Percentiles rank a stretch among this genome's conserved stretches.
Evolutionary conservation across 2,329 filamentous ascomycete species (phyloP).

Genomic region (Drechslerella coelobrocha): DNA sequence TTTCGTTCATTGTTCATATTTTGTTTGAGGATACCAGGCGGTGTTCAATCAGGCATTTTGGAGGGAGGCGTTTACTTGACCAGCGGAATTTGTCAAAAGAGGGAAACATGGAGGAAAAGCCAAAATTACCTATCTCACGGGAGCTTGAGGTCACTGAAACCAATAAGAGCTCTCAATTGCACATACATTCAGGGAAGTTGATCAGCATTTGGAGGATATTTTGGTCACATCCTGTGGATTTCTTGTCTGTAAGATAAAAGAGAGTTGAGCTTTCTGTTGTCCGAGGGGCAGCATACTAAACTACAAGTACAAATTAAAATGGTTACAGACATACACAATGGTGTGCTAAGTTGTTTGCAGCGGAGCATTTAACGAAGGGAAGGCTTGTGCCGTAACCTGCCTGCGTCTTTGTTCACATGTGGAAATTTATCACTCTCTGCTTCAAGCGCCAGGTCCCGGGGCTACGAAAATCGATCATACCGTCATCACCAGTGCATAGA

Average conservation of each 20-base stretch:
- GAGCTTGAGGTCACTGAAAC: conserved; percentile 25
- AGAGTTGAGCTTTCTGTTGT: conserved; percentile 48
- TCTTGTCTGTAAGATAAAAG: conserved; percentile 38
- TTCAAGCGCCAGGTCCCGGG: no score
- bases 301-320: conserved; percentile 13
- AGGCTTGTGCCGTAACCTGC: no score
- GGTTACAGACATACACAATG: neutral
- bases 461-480: no score
- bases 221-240: conserved; percentile 29
- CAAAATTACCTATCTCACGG: conserved; percentile 29
- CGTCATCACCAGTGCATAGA: no score
- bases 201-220: conserved; percentile 36
- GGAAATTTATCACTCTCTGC: no score
- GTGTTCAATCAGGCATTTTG: conserved; percentile 48
- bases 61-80: conserved; percentile 31
- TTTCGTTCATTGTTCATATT: conserved; percentile 31
- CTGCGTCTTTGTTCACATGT: no score
- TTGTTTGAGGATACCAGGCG: conserved; percentile 47
- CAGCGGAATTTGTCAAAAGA: neutral
- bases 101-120: conserved; percentile 22
- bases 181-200: conserved; percentile 38
- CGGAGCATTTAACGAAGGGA: no score
- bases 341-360: no score
- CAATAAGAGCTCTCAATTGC: conserved; percentile 44
- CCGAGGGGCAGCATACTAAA: conserved; percentile 10